phyloP scores from a whole-genome alignment of 108 stramenopile species.

The Discostella stelligeroides region DNA sequence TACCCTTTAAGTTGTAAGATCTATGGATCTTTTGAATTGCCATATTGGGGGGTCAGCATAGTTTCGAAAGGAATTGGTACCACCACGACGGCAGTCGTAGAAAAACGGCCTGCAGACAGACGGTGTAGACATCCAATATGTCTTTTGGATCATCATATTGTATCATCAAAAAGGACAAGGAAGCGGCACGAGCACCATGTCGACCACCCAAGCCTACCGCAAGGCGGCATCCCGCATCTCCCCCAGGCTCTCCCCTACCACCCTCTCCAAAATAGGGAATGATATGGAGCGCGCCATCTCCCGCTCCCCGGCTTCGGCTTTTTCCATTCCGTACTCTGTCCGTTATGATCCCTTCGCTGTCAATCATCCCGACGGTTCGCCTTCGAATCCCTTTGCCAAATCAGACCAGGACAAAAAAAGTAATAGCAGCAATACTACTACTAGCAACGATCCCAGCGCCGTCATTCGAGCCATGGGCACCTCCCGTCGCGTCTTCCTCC shows the following conservation, averaged over 20 bases:
- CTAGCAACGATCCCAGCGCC: conserved; percentile 34
- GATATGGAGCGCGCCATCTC: conserved; percentile 26
- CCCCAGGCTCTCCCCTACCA: conserved; percentile 25
- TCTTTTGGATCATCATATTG: no score
- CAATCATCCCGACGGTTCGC: neutral
- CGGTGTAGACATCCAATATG: no score
- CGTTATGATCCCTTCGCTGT: conserved; percentile 27
- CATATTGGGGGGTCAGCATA: no score
- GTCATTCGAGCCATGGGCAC: conserved; percentile 69
- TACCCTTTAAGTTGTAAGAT: no score
- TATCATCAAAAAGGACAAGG: no score
- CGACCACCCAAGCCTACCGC: conserved; percentile 9
- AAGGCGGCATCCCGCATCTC: conserved; percentile 22
- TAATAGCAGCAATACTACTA: neutral
- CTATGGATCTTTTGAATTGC: neutral
- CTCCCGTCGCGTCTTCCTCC: conserved; percentile 74
- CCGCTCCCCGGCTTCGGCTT: conserved; percentile 26
- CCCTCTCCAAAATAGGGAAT: conserved; percentile 21
- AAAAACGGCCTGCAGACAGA: no score
- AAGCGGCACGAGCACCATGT: no score
- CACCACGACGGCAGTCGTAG: no score
- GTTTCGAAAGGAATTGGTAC: no score
- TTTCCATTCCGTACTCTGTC: conserved; percentile 38
- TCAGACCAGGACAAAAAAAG: neutral
- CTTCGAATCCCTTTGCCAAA: neutral